phyloP scores from a whole-genome alignment of 2,329 filamentous ascomycete genomes.

The Xylariaceae sp. region DNA sequence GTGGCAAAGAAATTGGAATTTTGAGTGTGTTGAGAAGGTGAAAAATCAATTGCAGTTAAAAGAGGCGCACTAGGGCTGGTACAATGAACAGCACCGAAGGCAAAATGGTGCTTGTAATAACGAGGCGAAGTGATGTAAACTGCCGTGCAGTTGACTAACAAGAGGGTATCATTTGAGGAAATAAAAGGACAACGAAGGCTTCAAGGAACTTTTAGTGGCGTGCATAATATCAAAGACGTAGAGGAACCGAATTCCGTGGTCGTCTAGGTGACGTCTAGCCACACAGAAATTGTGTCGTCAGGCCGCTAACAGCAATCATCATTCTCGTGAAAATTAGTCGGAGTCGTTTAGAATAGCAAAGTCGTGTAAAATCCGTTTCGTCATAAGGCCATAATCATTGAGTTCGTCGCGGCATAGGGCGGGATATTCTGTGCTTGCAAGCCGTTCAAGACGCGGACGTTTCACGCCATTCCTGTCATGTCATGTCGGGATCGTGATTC shows the following conservation, averaged over 20 bases:
- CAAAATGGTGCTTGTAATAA: constrained; percentile 1
- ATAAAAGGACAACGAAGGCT: constrained; percentile 24
- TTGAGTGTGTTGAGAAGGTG: not conserved
- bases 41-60: constrained; percentile 1
- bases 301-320: constrained; percentile 7
- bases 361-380: constrained; percentile 15
- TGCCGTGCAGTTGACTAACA: constrained; percentile 16
- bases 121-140: not conserved
- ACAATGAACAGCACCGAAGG: constrained; percentile 2
- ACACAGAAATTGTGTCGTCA: not conserved
- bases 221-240: constrained; percentile 6
- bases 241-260: constrained; percentile 4
- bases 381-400: constrained; percentile 19
- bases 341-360: constrained; percentile 1
- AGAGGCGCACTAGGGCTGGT: not conserved
- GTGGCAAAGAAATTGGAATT: not conserved
- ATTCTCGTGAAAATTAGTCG: constrained; percentile 13
- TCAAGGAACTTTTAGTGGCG: constrained; percentile 13
- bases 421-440: not conserved
- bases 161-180: constrained; percentile 26
- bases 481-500: not conserved
- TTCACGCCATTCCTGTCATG: not conserved
- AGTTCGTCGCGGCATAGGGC: not conserved
- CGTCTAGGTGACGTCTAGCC: constrained; percentile 10
- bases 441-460: not conserved